A percentile compares a stretch with the other conserved stretches of the same genome.
These are phyloP conservation scores for Nepenthes gracilis DNA, from an alignment of 148 eudicot genomes.

Conservation along the genomic window DNA sequence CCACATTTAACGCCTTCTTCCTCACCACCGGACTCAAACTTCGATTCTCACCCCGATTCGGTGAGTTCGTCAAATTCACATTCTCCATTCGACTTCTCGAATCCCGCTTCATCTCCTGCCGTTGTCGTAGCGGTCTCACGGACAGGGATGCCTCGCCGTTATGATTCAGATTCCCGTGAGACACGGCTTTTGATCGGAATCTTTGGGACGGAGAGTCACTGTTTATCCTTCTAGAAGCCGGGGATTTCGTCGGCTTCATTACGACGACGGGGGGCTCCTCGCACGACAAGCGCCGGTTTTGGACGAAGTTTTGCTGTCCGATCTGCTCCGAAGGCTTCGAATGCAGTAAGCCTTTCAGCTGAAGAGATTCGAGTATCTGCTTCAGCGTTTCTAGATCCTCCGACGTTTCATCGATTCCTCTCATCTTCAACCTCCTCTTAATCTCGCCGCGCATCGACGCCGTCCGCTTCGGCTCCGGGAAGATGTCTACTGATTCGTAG, in stretches of 20 bases:
- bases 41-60: slow-evolving; percentile 30
- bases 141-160: slow-evolving; percentile 23
- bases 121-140: slow-evolving; percentile 24
- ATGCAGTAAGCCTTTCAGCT: slow-evolving; percentile 80
- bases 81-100: slow-evolving; percentile 19
- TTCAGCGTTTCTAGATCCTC: slow-evolving; percentile 74
- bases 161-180: slow-evolving; percentile 16
- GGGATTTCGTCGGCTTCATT: slow-evolving; percentile 37
- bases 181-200: slow-evolving; percentile 10
- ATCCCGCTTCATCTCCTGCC: slow-evolving; percentile 16
- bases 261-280: slow-evolving; percentile 54
- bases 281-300: slow-evolving; percentile 19
- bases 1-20: slow-evolving; percentile 33
- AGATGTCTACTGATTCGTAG: slow-evolving; percentile 59
- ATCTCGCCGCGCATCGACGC: slow-evolving; percentile 53
- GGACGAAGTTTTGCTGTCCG: slow-evolving; percentile 28
- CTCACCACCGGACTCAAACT: slow-evolving; percentile 34
- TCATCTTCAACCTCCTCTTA: slow-evolving; percentile 49
- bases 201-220: slow-evolving; percentile 14
- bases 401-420: slow-evolving; percentile 74
- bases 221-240: slow-evolving; percentile 10
- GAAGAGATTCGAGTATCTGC: slow-evolving; percentile 82
- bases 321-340: slow-evolving; percentile 22
- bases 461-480: slow-evolving; percentile 46
- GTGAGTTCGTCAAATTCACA: slow-evolving; percentile 14